Percentiles rank a stretch among this genome's conserved stretches.
Evolutionary conservation across 1,139 yeast genomes (phyloP).

Genomic region (Suhomyces wounanorum): DNA sequence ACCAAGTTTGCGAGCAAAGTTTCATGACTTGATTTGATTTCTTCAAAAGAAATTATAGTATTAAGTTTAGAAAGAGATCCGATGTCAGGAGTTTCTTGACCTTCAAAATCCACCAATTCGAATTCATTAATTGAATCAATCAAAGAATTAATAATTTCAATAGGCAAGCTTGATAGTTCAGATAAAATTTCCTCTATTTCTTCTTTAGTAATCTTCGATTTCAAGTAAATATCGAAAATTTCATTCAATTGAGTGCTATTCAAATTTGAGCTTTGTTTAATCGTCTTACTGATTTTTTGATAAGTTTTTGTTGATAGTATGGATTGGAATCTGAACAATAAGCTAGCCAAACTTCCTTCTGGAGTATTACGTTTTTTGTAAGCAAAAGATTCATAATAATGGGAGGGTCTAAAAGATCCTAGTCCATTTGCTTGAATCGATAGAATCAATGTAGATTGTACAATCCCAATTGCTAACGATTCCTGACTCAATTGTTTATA

Average conservation of each 20-base stretch:
- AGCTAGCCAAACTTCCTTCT: slow-evolving; percentile 24
- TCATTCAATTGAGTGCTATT: slow-evolving; percentile 22
- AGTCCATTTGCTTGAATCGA: slow-evolving; percentile 38
- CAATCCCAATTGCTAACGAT: slow-evolving; percentile 28
- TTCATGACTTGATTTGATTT: slow-evolving; percentile 31
- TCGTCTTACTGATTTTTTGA: slow-evolving; percentile 23
- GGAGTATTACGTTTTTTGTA: slow-evolving; percentile 14
- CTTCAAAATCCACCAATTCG: slow-evolving; percentile 10
- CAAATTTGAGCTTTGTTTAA: slow-evolving; percentile 15
- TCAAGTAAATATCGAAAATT: slow-evolving; percentile 26
- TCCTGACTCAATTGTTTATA: slow-evolving; percentile 61
- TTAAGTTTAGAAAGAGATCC: slow-evolving; percentile 27
- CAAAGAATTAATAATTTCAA: slow-evolving; percentile 28
- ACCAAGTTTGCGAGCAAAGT: slow-evolving; percentile 27
- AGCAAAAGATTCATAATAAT: slow-evolving; percentile 32
- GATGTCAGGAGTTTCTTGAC: slow-evolving; percentile 5
- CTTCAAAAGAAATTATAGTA: slow-evolving; percentile 28
- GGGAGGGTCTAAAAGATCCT: slow-evolving; percentile 36
- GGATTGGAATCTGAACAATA: slow-evolving; percentile 25
- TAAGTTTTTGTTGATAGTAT: slow-evolving; percentile 32
- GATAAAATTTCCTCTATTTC: slow-evolving; percentile 25
- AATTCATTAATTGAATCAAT: slow-evolving; percentile 21
- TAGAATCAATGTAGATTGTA: slow-evolving; percentile 15
- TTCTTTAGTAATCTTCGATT: slow-evolving; percentile 26
- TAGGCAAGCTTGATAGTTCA: slow-evolving; percentile 28